Percentiles rank a stretch among this genome's conserved stretches.
Evolutionary conservation across 257 asterid species (phyloP).

Genomic region (Nicotiana sylvestris): DNA sequence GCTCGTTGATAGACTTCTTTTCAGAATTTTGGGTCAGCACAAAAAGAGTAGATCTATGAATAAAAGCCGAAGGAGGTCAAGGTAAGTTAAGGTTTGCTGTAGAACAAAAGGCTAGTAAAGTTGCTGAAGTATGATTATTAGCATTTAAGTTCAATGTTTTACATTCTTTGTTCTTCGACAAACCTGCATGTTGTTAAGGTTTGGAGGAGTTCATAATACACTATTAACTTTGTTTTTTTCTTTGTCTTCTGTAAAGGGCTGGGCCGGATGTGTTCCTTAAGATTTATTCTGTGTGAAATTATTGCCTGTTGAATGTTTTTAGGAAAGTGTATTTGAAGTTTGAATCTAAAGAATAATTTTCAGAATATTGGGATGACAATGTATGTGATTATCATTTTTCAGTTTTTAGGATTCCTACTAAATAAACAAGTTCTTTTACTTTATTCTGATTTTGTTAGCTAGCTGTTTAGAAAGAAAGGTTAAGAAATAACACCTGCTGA

Average conservation of each 20-base stretch:
- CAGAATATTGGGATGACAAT: no score
- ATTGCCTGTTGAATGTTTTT: neutral
- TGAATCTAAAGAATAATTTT: neutral
- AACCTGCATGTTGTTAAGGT: neutral
- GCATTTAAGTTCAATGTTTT: neutral
- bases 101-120: neutral
- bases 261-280: no score
- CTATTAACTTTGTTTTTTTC: no score
- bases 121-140: neutral
- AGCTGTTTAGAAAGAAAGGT: neutral
- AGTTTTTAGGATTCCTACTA: no score
- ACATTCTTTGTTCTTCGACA: neutral
- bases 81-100: neutral
- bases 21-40: neutral
- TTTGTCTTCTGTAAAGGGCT: no score
- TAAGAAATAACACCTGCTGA: neutral
- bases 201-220: neutral
- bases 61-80: neutral
- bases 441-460: neutral
- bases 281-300: neutral
- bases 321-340: neutral
- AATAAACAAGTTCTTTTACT: no score
- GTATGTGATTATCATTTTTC: neutral
- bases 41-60: neutral
- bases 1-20: neutral